These are phyloP conservation scores for Chrysophaeum taylorii DNA, from an alignment of 352 stramenopile genomes.

Conservation along the genomic window DNA sequence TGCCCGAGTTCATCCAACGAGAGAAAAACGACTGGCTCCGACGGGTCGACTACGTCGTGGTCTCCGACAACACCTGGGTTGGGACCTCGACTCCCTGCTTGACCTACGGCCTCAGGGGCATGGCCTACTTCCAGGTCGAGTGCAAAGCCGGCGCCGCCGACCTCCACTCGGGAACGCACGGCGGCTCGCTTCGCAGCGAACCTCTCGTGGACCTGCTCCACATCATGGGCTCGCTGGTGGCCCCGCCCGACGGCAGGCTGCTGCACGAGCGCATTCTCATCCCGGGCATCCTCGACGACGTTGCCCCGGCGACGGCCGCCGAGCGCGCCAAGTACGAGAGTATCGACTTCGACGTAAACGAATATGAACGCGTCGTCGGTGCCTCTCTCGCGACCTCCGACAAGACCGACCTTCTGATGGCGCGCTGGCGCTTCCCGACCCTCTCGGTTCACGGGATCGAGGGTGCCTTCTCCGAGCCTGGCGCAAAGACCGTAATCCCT, in stretches of 20 bases:
- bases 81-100: slow-evolving; percentile 54
- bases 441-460: slow-evolving; percentile 57
- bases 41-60: slow-evolving; percentile 37
- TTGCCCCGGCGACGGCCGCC: slow-evolving; percentile 38
- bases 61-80: slow-evolving; percentile 57
- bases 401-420: slow-evolving; percentile 47
- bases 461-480: slow-evolving; percentile 46
- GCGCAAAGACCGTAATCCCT: slow-evolving; percentile 51
- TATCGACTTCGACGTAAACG: slow-evolving; percentile 51
- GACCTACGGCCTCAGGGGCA: slow-evolving; percentile 52
- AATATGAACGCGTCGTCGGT: slow-evolving; percentile 36
- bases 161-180: slow-evolving; percentile 49
- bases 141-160: slow-evolving; percentile 46
- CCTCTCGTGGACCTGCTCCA: slow-evolving; percentile 49
- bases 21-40: slow-evolving; percentile 20
- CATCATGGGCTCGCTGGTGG: slow-evolving; percentile 45
- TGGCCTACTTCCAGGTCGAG: slow-evolving; percentile 47
- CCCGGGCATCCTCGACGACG: slow-evolving; percentile 47
- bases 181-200: slow-evolving; percentile 50
- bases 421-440: slow-evolving; percentile 52
- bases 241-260: slow-evolving; percentile 25
- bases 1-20: slow-evolving; percentile 45
- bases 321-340: slow-evolving; percentile 45
- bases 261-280: slow-evolving; percentile 36
- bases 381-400: not conserved